These are phyloP conservation scores for Apostasia ramifera DNA, from an alignment of 106 monocot species.

Conservation along the genomic window DNA sequence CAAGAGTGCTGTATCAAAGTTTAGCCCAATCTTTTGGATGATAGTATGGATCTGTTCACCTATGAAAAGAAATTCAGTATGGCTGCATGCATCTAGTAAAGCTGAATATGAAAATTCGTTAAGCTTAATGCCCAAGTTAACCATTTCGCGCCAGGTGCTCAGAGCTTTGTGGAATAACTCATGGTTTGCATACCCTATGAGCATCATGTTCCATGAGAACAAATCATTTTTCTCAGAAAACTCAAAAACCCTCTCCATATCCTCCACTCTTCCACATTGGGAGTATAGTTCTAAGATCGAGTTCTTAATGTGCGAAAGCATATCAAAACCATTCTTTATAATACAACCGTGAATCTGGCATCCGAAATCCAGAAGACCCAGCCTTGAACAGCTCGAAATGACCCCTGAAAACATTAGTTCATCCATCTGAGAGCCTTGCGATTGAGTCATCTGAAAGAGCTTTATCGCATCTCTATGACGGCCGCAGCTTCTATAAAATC, in stretches of 20 bases:
- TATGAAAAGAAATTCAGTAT: background rate
- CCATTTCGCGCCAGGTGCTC: conserved; percentile 18
- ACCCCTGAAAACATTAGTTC: conserved; percentile 23
- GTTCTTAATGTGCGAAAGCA: conserved; percentile 12
- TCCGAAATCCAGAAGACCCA: conserved; percentile 18
- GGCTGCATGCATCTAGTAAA: conserved; percentile 25
- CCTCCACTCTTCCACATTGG: conserved; percentile 21
- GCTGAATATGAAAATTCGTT: conserved; percentile 35
- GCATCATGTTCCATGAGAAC: conserved; percentile 35
- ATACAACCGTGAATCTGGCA: conserved; percentile 23
- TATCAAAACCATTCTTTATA: conserved; percentile 20
- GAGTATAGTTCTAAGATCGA: conserved; percentile 29
- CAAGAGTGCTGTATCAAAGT: conserved; percentile 25
- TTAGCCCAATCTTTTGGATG: conserved; percentile 23
- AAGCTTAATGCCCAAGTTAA: conserved; percentile 12
- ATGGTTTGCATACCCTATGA: conserved; percentile 16
- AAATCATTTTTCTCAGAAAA: conserved; percentile 11
- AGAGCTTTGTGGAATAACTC: conserved; percentile 12
- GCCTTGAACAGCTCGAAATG: conserved; percentile 26
- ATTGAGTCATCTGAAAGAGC: conserved; percentile 9
- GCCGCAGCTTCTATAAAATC: conserved; percentile 17
- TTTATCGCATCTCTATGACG: conserved; percentile 15
- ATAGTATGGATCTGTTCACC: conserved; percentile 26
- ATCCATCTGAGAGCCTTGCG: conserved; percentile 4
- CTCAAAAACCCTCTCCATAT: conserved; percentile 27